phyloP scores from a whole-genome alignment of 345 rosid genomes.

The Iberis pinnata region DNA sequence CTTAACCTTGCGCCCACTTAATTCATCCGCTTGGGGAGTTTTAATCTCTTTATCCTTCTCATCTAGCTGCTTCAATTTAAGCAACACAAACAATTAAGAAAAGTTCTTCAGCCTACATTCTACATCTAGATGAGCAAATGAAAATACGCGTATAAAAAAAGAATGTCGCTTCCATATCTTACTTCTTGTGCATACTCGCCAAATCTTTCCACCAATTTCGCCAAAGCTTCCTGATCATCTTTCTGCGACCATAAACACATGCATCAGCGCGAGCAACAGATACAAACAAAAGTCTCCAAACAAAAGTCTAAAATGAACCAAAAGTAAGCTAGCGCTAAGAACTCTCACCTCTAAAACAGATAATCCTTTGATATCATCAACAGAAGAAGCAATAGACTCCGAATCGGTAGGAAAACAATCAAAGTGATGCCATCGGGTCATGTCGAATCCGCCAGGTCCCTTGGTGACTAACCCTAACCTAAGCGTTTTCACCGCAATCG shows the following conservation, averaged over 20 bases:
- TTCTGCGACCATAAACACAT: constrained; percentile 14
- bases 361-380: constrained; percentile 51
- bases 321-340: background rate
- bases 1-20: constrained; percentile 2
- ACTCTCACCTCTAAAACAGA: constrained; percentile 40
- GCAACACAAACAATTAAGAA: constrained; percentile 1
- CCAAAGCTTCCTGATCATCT: constrained; percentile 32
- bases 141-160: background rate
- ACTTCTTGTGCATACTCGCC: constrained; percentile 26
- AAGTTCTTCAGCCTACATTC: background rate
- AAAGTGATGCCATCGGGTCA: constrained; percentile 75
- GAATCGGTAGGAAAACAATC: constrained; percentile 47
- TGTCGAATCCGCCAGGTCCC: constrained; percentile 61
- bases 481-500: constrained; percentile 43
- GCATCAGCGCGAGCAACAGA: background rate
- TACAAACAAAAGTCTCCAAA: background rate
- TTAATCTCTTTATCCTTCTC: constrained; percentile 11
- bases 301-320: background rate
- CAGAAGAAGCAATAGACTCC: constrained; percentile 35
- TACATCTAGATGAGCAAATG: constrained; percentile 2
- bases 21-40: constrained; percentile 4
- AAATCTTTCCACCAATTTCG: constrained; percentile 21
- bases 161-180: background rate
- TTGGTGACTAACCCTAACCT: constrained; percentile 54
- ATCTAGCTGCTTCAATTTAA: background rate